These are phyloP conservation scores for Scalesia atractyloides DNA, from an alignment of 129 eudicot genomes.

Conservation along the genomic window DNA sequence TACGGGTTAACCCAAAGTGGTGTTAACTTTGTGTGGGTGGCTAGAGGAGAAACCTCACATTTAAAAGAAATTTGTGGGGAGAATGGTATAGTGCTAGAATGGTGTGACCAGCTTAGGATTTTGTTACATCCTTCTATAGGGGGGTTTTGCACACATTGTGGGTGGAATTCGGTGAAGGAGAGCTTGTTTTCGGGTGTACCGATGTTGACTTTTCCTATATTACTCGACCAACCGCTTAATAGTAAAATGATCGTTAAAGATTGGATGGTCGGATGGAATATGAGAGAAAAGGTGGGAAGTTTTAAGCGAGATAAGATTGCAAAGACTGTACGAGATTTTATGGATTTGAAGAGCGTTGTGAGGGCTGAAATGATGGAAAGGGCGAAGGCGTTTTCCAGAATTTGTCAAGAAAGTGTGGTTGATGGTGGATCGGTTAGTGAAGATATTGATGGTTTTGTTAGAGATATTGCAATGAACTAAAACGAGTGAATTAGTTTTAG, in stretches of 20 bases:
- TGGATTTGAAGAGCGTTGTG: constrained; percentile 43
- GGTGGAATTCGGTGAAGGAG: constrained; percentile 66
- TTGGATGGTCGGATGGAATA: constrained; percentile 52
- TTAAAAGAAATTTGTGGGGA: constrained; percentile 34
- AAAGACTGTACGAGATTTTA: constrained; percentile 31
- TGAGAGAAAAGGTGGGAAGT: not conserved
- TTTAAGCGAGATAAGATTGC: constrained; percentile 37
- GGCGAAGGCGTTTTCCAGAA: constrained; percentile 22
- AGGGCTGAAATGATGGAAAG: constrained; percentile 36
- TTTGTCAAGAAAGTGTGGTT: constrained; percentile 25
- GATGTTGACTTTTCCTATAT: constrained; percentile 44
- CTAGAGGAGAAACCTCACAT: constrained; percentile 41
- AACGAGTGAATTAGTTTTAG: not conserved
- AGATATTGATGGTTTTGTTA: constrained; percentile 33
- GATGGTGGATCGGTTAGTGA: constrained; percentile 31
- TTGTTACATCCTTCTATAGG: constrained; percentile 47
- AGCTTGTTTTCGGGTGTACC: constrained; percentile 45
- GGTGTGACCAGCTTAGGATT: constrained; percentile 61
- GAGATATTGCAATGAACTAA: not conserved
- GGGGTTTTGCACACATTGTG: constrained; percentile 60
- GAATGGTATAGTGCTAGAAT: constrained; percentile 36
- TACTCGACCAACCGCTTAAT: constrained; percentile 46
- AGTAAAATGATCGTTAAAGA: constrained; percentile 42
- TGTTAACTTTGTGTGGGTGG: constrained; percentile 54
- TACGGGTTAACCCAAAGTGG: constrained; percentile 53